Evolutionary conservation across 2,329 filamentous ascomycete species (phyloP).

Genomic region (Emericellopsis cladophorae): DNA sequence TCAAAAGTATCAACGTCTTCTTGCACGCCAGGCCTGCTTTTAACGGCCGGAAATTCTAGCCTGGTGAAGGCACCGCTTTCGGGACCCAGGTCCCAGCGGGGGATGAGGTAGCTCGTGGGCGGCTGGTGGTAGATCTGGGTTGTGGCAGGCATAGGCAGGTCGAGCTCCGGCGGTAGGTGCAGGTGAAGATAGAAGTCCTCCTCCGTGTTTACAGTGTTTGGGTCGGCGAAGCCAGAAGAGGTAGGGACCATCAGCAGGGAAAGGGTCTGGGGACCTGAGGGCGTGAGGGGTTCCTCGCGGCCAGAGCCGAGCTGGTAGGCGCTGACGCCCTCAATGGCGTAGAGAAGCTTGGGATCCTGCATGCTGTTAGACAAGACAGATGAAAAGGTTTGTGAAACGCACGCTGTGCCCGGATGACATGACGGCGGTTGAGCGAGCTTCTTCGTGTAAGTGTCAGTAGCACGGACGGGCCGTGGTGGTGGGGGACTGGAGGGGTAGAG

Average conservation of each 20-base stretch:
- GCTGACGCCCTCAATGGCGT: constrained; percentile 70
- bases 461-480: neutral
- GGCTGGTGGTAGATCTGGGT: constrained; percentile 97
- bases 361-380: neutral
- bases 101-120: constrained; percentile 84
- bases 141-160: constrained; percentile 83
- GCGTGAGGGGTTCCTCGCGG: constrained; percentile 69
- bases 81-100: constrained; percentile 84
- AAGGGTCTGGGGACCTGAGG: constrained; percentile 77
- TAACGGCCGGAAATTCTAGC: constrained; percentile 74
- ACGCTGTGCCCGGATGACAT: constrained; percentile 21
- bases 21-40: constrained; percentile 61
- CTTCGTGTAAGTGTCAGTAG: neutral
- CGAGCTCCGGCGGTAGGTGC: constrained; percentile 86
- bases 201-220: constrained; percentile 40
- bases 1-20: constrained; percentile 95
- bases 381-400: constrained; percentile 3
- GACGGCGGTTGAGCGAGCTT: neutral
- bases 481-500: neutral
- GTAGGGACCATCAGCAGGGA: constrained; percentile 95
- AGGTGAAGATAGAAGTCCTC: constrained; percentile 97
- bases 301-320: constrained; percentile 89
- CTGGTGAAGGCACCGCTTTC: constrained; percentile 84
- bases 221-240: constrained; percentile 54
- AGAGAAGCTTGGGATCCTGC: constrained; percentile 52